Conservation (phyloP, 768 basidiomycete genomes). For the Leccinum boreale region DNA sequence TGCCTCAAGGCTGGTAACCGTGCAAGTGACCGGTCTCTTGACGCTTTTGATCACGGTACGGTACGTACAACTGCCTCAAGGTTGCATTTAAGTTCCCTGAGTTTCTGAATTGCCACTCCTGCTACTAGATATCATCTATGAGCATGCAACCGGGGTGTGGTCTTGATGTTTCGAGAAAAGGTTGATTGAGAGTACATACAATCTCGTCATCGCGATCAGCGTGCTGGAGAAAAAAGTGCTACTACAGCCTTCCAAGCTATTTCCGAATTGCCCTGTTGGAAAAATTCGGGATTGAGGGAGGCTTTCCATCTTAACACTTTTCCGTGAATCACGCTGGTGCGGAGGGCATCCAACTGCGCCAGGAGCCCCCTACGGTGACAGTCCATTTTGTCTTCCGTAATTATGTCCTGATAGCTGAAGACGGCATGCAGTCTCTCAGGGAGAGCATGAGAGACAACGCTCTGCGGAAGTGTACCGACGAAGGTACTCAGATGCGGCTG, state of each 20-base stretch:
- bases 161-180: neutral
- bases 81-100: too few species aligned
- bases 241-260: conserved; percentile 13
- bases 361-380: neutral
- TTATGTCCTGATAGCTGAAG: neutral
- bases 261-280: neutral
- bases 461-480: neutral
- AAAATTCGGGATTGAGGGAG: neutral
- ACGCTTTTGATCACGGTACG: too few species aligned
- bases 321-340: neutral
- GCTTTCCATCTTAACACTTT: neutral
- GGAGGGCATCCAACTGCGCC: neutral
- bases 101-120: too few species aligned
- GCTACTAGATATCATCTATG: too few species aligned
- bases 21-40: too few species aligned
- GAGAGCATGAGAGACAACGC: neutral
- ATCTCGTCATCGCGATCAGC: neutral
- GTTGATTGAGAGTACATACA: neutral
- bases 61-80: too few species aligned
- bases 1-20: too few species aligned
- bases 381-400: rapidly evolving
- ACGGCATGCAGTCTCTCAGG: conserved; percentile 6
- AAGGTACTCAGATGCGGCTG: conserved; percentile 10
- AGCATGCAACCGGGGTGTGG: too few species aligned
- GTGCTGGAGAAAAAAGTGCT: conserved; percentile 1